phyloP scores from a whole-genome alignment of 192 early-diverging fungal species.

The Podochytrium sp. region DNA sequence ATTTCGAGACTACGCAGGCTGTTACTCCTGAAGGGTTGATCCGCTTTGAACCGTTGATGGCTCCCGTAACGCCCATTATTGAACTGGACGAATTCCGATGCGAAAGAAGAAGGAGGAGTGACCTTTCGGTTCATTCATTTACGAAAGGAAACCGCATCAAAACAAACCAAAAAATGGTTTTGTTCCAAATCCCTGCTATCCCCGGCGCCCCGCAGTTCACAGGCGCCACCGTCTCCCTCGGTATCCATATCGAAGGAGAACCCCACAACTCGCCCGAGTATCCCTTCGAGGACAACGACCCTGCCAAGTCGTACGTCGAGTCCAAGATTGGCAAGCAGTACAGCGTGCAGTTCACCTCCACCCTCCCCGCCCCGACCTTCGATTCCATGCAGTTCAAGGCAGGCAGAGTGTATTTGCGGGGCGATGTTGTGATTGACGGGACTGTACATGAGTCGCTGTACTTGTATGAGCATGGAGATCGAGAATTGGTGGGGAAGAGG shows the following conservation, averaged over 20 bases:
- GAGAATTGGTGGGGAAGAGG: neutral
- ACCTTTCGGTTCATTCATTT: too few relatives aligned
- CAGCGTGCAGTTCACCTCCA: neutral
- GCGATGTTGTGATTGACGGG: neutral
- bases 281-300: neutral
- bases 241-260: neutral
- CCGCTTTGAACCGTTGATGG: too few relatives aligned
- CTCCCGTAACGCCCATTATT: too few relatives aligned
- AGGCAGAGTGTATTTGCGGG: neutral
- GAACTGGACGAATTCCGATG: too few relatives aligned
- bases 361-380: neutral
- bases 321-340: neutral
- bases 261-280: neutral
- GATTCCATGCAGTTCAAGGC: neutral
- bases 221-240: neutral
- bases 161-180: neutral
- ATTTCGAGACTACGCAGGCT: too few relatives aligned
- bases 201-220: neutral
- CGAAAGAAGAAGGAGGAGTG: too few relatives aligned
- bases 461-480: neutral
- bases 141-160: neutral
- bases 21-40: too few relatives aligned
- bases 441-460: too few relatives aligned
- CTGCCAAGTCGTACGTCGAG: neutral
- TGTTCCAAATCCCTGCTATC: neutral